Evolutionary conservation across 2,329 filamentous ascomycete genomes (phyloP).

Genomic region (Fusarium protoensiforme): DNA sequence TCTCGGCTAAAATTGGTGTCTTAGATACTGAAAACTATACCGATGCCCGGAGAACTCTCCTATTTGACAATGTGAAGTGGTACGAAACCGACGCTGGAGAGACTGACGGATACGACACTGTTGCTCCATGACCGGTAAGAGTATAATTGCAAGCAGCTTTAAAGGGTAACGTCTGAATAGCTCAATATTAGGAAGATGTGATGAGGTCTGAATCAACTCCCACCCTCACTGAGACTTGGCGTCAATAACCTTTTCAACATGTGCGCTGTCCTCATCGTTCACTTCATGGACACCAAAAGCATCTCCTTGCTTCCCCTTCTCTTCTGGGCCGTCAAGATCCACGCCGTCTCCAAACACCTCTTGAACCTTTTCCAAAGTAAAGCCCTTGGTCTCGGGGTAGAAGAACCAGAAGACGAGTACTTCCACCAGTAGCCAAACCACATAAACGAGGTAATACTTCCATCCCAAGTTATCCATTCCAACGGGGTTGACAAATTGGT

Average conservation of each 20-base stretch:
- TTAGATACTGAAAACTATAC: no score
- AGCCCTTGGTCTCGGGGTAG: slow-evolving; percentile 56
- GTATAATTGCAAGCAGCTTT: neutral
- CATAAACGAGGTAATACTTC: slow-evolving; percentile 40
- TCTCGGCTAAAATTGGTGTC: no score
- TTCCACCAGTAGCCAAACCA: slow-evolving; percentile 36
- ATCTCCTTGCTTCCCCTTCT: neutral
- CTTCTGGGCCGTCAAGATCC: slow-evolving; percentile 4
- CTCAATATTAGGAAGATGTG: neutral
- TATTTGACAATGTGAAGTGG: no score
- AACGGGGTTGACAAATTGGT: slow-evolving; percentile 32
- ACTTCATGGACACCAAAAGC: neutral
- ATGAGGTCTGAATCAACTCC: neutral
- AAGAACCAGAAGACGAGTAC: slow-evolving; percentile 50
- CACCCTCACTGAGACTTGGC: neutral
- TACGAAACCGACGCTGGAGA: no score
- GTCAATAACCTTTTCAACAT: neutral
- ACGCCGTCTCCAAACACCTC: slow-evolving; percentile 25
- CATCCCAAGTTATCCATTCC: slow-evolving; percentile 41
- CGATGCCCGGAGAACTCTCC: no score
- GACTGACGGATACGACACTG: no score
- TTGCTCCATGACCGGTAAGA: no score
- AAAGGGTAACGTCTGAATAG: neutral
- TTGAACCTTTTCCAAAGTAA: slow-evolving; percentile 45
- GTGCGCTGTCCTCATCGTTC: neutral